Percentiles rank a stretch among this genome's conserved stretches.
Conservation (phyloP, 139 green algal genomes). For the Haematococcus lacustris region DNA sequence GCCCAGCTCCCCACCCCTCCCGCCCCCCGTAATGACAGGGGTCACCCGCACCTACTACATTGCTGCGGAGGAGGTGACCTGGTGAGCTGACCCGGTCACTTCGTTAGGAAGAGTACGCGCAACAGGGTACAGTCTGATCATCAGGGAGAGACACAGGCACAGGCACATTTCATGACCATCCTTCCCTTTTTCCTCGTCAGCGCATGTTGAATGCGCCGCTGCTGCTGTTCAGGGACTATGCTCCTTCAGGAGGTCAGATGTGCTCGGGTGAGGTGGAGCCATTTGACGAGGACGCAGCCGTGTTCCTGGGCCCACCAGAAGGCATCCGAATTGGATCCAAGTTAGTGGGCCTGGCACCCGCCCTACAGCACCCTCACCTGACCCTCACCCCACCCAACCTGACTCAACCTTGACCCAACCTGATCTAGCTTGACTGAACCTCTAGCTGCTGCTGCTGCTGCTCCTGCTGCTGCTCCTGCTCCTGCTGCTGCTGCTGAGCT, state of each 20-base stretch:
- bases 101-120: background rate
- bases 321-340: constrained; percentile 32
- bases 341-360: background rate
- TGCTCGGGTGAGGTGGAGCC: constrained; percentile 29
- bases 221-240: constrained; percentile 25
- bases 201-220: background rate
- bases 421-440: too few species aligned
- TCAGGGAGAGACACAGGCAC: background rate
- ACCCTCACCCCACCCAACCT: background rate
- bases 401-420: background rate
- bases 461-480: background rate
- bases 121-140: background rate
- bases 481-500: background rate
- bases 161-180: background rate
- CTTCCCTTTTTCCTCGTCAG: background rate
- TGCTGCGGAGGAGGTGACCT: constrained; percentile 38
- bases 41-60: constrained; percentile 47
- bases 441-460: too few species aligned
- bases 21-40: constrained; percentile 1
- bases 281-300: constrained; percentile 25
- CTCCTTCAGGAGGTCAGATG: constrained; percentile 25
- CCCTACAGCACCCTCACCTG: background rate
- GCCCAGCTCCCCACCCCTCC: background rate
- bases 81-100: constrained; percentile 7
- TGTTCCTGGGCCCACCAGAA: constrained; percentile 24